Evolutionary conservation across 2,329 filamentous ascomycete genomes (phyloP).

Genomic region (Epichloe bromicola): DNA sequence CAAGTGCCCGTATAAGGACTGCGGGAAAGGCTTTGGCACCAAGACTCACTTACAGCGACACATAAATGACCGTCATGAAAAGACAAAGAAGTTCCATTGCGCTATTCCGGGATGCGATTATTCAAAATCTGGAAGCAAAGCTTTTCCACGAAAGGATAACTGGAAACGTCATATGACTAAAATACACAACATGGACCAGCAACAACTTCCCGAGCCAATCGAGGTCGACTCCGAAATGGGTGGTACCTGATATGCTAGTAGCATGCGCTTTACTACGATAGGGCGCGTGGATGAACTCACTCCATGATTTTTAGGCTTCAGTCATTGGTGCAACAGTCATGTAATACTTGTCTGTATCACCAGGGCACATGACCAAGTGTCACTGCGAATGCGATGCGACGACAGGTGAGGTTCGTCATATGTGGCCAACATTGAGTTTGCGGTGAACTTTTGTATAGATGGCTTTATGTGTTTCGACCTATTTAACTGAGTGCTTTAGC

Average conservation of each 20-base stretch:
- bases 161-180: conserved; percentile 51
- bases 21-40: conserved; percentile 45
- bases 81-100: conserved; percentile 47
- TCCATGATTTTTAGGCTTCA: too few relatives aligned
- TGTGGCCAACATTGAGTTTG: too few relatives aligned
- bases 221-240: conserved; percentile 26
- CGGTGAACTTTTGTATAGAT: too few relatives aligned
- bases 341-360: too few relatives aligned
- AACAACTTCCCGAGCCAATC: conserved; percentile 27
- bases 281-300: too few relatives aligned
- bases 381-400: too few relatives aligned
- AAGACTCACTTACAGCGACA: conserved; percentile 50
- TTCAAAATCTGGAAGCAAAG: conserved; percentile 42
- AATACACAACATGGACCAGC: conserved; percentile 36
- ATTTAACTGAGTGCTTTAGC: too few relatives aligned
- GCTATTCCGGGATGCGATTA: conserved; percentile 40
- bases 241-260: conserved; percentile 4
- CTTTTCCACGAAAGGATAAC: conserved; percentile 49
- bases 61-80: conserved; percentile 48
- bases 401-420: too few relatives aligned
- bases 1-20: conserved; percentile 39
- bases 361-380: too few relatives aligned
- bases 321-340: too few relatives aligned
- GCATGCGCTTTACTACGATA: too few relatives aligned
- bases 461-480: too few relatives aligned